Evolutionary conservation across 176 grass and related monocot genomes (phyloP), one percentile per base, ranked within the genome.

Genomic region (Elaeis guineensis): DNA sequence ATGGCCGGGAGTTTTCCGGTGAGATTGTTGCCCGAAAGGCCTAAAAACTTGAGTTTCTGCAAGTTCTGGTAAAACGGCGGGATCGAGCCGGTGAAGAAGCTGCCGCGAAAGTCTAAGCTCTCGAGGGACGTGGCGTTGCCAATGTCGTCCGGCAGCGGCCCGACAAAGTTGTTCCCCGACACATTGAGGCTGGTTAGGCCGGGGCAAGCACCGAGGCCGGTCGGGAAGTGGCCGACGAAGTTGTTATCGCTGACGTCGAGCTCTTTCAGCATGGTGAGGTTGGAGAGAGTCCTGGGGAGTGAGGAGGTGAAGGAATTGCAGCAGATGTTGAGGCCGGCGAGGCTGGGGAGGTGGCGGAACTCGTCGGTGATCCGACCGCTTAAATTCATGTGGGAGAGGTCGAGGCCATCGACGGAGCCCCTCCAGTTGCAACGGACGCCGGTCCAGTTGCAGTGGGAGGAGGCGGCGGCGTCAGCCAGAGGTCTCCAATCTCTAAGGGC

Each of bases 11-110:
- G 78, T 18, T 59, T 78, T 28, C 93, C 93, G 19, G 67, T 87
- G 72, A 97, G 75, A 59, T 97, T 97, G 78, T 97, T 97, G 1
- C 93, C 93, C 4, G 93, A 97, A 54, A 97, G 70, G 21, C 87
- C 92, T 44, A 97, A 59, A 74, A 97, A 97, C 70, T 81, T 89
- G 69, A 97, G 76, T 67, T 77, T 97, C 77, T 79, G 63, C 20
- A 97, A 78, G 11, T 67, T 79, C 57, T 72, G 75, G 66, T 91
- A 97, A 3, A 73, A 52, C 19, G 66, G 72, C 2, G 93, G 93
- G 52, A 97, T 80, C 6, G 78, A 72, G 58, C 93, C 84, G 50
- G 75, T 54, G 76, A 97, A 97, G 81, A 83, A 97, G 32, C 87
- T 81, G 1, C 93, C 93, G 39, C 93, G 72, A 50, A 91, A 84